Percentiles rank a stretch among this genome's conserved stretches.
Conservation (phyloP, 2,329 filamentous ascomycete species). For the Cryphonectria nitschkei region DNA sequence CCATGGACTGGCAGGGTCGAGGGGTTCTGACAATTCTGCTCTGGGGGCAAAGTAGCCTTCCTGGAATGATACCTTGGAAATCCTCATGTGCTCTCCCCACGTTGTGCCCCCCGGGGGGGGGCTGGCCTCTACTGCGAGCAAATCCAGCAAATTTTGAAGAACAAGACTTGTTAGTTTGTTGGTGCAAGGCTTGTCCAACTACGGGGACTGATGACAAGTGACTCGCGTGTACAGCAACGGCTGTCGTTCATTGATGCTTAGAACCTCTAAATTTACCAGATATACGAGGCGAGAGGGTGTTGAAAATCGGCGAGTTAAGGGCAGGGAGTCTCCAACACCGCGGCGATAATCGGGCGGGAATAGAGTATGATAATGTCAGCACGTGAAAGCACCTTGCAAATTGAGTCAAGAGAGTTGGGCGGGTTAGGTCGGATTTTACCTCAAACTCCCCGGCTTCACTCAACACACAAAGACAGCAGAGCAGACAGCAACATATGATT, state of each 20-base stretch:
- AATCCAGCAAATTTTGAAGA: not conserved
- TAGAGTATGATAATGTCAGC: conserved; percentile 4
- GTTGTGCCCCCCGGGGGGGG: too few relatives aligned
- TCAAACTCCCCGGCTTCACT: not conserved
- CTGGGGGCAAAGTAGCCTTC: too few relatives aligned
- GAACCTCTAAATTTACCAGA: too few relatives aligned
- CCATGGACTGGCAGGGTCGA: not conserved
- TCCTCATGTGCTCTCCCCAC: too few relatives aligned
- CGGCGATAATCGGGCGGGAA: conserved; percentile 5
- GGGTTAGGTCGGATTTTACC: too few relatives aligned
- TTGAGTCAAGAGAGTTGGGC: not conserved
- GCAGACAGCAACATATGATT: not conserved
- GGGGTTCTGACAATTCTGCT: too few relatives aligned
- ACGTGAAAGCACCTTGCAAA: conserved; percentile 3
- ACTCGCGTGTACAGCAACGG: not conserved
- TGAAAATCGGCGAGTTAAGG: conserved; percentile 8
- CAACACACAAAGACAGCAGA: not conserved
- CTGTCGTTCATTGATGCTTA: not conserved
- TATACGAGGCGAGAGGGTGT: too few relatives aligned
- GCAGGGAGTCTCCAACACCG: not conserved
- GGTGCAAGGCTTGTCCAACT: too few relatives aligned
- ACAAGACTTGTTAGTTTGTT: not conserved
- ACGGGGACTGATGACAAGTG: not conserved
- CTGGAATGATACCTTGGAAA: too few relatives aligned
- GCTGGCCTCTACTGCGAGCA: too few relatives aligned